Evolutionary conservation across 768 basidiomycete genomes (phyloP).

Genomic region (Tulasnella sp.): DNA sequence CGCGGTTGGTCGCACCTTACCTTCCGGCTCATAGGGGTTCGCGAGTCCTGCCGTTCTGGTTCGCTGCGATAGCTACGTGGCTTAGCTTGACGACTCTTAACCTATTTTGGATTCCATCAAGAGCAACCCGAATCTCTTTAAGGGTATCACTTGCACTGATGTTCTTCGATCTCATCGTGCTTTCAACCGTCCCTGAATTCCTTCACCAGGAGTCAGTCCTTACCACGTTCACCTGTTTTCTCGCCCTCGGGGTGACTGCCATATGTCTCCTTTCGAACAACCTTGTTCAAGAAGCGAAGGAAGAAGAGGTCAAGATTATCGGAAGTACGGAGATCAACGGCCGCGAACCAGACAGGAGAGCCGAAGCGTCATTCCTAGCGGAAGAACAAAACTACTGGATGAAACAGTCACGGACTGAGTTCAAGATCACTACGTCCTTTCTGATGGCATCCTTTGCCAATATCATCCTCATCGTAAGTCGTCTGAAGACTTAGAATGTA

Average conservation of each 20-base stretch:
- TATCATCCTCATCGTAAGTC: background rate
- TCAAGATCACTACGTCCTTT: background rate
- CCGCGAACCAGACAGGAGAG: background rate
- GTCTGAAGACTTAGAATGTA: background rate
- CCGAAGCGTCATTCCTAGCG: background rate
- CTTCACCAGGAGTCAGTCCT: conserved; percentile 20
- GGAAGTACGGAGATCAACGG: background rate
- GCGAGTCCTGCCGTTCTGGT: conserved; percentile 22
- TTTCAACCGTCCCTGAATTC: background rate
- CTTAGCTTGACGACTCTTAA: background rate
- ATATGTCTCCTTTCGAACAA: conserved; percentile 19
- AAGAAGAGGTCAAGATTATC: conserved; percentile 14
- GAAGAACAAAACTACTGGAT: conserved; percentile 5
- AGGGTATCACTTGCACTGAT: background rate
- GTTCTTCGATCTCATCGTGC: conserved; percentile 6
- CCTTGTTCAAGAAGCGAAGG: conserved; percentile 10
- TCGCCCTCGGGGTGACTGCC: background rate
- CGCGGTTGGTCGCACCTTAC: background rate
- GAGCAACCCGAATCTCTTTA: conserved; percentile 8
- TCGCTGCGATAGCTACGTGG: background rate
- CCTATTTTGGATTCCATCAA: conserved; percentile 15
- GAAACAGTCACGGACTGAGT: background rate
- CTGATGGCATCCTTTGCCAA: background rate
- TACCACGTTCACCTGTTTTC: background rate
- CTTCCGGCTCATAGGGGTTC: conserved; percentile 15